phyloP scores from a whole-genome alignment of 2,329 filamentous ascomycete species.

The Fusarium albidum region DNA sequence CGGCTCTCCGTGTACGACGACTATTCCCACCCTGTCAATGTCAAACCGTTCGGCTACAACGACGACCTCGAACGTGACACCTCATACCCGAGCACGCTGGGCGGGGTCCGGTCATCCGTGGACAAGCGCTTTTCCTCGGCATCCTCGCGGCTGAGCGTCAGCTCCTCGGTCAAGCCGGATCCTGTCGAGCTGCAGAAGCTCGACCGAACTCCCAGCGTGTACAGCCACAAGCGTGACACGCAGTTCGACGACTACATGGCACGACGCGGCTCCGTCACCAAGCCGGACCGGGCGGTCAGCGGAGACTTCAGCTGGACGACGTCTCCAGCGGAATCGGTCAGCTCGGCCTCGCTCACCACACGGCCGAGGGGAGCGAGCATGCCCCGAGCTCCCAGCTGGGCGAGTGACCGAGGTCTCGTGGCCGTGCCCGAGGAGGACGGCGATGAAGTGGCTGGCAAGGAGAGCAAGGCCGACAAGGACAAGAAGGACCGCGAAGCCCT shows the following conservation, averaged over 20 bases:
- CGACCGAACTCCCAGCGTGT: constrained; percentile 43
- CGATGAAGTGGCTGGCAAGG: constrained; percentile 28
- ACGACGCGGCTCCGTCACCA: constrained; percentile 40
- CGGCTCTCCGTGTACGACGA: constrained; percentile 59
- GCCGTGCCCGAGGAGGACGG: constrained; percentile 51
- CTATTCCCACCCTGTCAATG: constrained; percentile 58
- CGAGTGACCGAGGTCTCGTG: constrained; percentile 48
- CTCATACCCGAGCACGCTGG: constrained; percentile 34
- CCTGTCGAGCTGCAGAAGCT: constrained; percentile 31
- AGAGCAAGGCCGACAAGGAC: constrained; percentile 23
- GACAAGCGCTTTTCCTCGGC: constrained; percentile 40
- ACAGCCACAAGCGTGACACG: constrained; percentile 56
- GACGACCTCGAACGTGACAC: constrained; percentile 42
- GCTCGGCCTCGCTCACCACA: constrained; percentile 19
- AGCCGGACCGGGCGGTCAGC: constrained; percentile 39
- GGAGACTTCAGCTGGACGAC: constrained; percentile 45
- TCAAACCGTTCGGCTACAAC: constrained; percentile 58
- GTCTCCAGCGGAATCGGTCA: constrained; percentile 10
- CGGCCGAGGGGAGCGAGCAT: constrained; percentile 40
- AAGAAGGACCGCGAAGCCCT: constrained; percentile 42
- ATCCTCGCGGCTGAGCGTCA: constrained; percentile 43
- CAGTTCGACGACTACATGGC: constrained; percentile 57
- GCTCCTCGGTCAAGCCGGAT: constrained; percentile 37
- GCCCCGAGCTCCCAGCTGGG: constrained; percentile 46
- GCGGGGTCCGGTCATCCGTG: constrained; percentile 29